These are phyloP conservation scores for Albatrellus ellisii DNA, from an alignment of 768 basidiomycete species.

Conservation along the genomic window DNA sequence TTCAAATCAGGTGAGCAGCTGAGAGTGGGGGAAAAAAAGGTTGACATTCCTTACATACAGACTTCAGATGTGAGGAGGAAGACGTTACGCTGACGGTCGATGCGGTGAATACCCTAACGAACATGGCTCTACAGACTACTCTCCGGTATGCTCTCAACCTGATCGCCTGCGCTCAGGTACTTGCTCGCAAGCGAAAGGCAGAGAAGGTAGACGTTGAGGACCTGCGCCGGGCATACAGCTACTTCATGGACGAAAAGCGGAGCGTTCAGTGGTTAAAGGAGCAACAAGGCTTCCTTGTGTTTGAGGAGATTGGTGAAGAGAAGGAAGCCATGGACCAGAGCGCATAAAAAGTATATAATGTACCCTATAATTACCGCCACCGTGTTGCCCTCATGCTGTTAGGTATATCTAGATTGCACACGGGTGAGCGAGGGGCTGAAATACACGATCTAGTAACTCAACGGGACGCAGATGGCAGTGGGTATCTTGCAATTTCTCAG, in stretches of 20 bases:
- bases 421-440: too few species aligned
- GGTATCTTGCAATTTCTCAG: too few species aligned
- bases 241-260: conserved; percentile 89
- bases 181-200: conserved; percentile 73
- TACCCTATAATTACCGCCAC: too few species aligned
- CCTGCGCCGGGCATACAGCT: conserved; percentile 69
- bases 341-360: too few species aligned
- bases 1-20: conserved; percentile 65
- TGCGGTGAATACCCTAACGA: conserved; percentile 68
- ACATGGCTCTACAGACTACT: conserved; percentile 86
- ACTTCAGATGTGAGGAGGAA: too few species aligned
- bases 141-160: conserved; percentile 90
- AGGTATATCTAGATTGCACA: too few species aligned
- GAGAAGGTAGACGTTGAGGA: conserved; percentile 79
- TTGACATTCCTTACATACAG: background rate
- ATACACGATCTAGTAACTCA: too few species aligned
- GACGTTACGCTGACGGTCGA: conserved; percentile 73
- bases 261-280: conserved; percentile 89
- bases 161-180: conserved; percentile 83
- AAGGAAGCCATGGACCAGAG: conserved; percentile 26
- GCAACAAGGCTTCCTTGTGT: conserved; percentile 60
- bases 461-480: too few species aligned
- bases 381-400: too few species aligned
- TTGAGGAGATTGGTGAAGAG: conserved; percentile 47
- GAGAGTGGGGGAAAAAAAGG: background rate